These are phyloP conservation scores for Asparagopsis taxiformis DNA, from an alignment of 31 red algal genomes.

Conservation along the genomic window DNA sequence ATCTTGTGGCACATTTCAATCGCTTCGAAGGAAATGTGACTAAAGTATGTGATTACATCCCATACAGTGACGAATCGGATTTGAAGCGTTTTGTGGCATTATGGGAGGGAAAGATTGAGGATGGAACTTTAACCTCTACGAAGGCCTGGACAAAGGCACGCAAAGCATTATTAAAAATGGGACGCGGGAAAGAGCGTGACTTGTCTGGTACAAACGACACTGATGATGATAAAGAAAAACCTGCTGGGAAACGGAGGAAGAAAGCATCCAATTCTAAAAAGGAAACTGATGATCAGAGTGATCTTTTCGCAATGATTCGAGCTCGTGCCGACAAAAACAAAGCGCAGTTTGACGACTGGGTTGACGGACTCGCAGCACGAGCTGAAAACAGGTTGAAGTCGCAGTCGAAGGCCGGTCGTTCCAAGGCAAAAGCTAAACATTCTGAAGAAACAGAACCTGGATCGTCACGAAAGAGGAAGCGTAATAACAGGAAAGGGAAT, in stretches of 20 bases:
- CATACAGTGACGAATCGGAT: conserved; percentile 74
- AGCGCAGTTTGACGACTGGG: conserved; percentile 20
- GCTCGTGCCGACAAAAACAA: neutral
- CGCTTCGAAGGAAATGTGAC: conserved; percentile 67
- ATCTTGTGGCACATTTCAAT: conserved; percentile 64
- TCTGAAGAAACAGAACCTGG: neutral
- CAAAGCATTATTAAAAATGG: conserved; percentile 26
- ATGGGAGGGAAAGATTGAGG: conserved; percentile 56
- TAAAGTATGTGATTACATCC: conserved; percentile 67
- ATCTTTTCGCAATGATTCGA: conserved; percentile 11
- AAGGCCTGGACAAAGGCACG: conserved; percentile 14
- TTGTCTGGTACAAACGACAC: neutral
- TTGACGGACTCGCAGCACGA: conserved; percentile 17
- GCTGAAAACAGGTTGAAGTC: neutral
- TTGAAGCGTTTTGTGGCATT: conserved; percentile 56
- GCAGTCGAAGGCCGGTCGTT: neutral
- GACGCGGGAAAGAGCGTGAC: conserved; percentile 13
- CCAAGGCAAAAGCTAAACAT: neutral
- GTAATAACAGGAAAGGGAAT: neutral
- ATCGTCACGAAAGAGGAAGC: neutral
- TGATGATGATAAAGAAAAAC: neutral
- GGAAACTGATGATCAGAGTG: neutral
- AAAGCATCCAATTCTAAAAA: neutral
- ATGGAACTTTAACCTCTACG: neutral
- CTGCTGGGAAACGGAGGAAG: neutral